These are phyloP conservation scores for Penicillium cataractarum DNA, from an alignment of 495 filamentous ascomycete species.

Conservation along the genomic window DNA sequence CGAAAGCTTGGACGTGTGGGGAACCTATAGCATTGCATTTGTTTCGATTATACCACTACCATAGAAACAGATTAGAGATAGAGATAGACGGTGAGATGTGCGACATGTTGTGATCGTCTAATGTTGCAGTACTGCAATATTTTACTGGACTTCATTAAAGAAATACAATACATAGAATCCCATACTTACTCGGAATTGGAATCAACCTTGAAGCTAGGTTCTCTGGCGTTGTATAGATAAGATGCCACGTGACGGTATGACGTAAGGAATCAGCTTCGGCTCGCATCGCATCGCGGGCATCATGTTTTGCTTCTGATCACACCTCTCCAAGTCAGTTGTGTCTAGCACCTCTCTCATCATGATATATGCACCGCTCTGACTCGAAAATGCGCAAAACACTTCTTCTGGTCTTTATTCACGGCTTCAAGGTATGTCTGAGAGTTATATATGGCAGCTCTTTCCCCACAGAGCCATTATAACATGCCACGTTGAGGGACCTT, in stretches of 20 bases:
- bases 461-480: conserved; percentile 14
- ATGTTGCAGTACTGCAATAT: background rate
- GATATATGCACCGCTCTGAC: background rate
- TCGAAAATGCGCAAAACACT: conserved; percentile 81
- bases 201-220: background rate
- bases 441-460: background rate
- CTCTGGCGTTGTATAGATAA: background rate
- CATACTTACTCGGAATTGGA: too few species aligned
- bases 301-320: background rate
- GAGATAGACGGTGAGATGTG: background rate
- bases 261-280: conserved; percentile 8
- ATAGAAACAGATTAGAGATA: background rate
- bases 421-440: conserved; percentile 79
- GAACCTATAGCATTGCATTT: conserved; percentile 30
- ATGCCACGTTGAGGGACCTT: background rate
- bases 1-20: conserved; percentile 16
- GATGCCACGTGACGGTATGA: conserved; percentile 7
- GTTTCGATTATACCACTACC: background rate
- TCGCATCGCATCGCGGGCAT: background rate
- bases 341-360: conserved; percentile 5
- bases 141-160: background rate
- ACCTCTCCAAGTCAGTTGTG: conserved; percentile 2
- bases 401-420: conserved; percentile 91
- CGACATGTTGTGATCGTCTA: background rate
- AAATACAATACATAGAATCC: background rate